Conservation (phyloP, 768 basidiomycete species). For the Tylopilus cervinicoccineus region DNA sequence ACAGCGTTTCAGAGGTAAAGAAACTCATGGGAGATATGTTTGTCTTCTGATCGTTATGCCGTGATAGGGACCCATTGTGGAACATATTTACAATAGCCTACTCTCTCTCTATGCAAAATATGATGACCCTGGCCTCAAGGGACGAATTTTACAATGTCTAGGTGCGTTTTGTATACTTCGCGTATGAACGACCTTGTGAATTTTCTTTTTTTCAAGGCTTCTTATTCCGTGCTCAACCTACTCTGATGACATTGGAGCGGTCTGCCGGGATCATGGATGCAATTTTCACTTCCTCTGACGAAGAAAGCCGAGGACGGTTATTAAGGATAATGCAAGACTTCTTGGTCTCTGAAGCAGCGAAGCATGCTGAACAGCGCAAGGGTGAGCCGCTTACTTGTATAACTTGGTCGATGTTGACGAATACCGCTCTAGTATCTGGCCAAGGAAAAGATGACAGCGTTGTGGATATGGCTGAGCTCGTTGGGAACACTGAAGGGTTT, state of each 20-base stretch:
- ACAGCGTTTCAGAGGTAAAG: constrained; percentile 52
- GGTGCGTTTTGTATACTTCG: constrained; percentile 43
- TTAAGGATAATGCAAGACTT: constrained; percentile 92
- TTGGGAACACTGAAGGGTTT: constrained; percentile 93
- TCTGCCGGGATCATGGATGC: constrained; percentile 87
- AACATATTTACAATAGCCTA: constrained; percentile 75
- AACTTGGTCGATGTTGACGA: not conserved
- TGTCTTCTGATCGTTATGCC: not conserved
- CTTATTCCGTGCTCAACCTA: constrained; percentile 88
- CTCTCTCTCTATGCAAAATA: constrained; percentile 71
- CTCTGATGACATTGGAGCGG: constrained; percentile 77
- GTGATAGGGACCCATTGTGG: constrained; percentile 63
- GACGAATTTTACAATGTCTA: constrained; percentile 79
- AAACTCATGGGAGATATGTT: not conserved
- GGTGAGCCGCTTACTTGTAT: constrained; percentile 32
- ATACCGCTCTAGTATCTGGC: constrained; percentile 7
- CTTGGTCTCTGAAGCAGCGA: constrained; percentile 75
- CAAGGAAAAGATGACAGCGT: constrained; percentile 32
- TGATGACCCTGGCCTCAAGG: constrained; percentile 51
- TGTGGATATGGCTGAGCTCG: constrained; percentile 89
- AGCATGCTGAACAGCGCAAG: constrained; percentile 70
- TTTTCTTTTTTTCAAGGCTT: constrained; percentile 52
- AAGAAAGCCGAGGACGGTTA: constrained; percentile 68
- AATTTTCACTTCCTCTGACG: constrained; percentile 73
- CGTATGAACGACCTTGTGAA: not conserved